These are phyloP conservation scores for Yarrowia sp. DNA, from an alignment of 805 yeast species.

Conservation along the genomic window DNA sequence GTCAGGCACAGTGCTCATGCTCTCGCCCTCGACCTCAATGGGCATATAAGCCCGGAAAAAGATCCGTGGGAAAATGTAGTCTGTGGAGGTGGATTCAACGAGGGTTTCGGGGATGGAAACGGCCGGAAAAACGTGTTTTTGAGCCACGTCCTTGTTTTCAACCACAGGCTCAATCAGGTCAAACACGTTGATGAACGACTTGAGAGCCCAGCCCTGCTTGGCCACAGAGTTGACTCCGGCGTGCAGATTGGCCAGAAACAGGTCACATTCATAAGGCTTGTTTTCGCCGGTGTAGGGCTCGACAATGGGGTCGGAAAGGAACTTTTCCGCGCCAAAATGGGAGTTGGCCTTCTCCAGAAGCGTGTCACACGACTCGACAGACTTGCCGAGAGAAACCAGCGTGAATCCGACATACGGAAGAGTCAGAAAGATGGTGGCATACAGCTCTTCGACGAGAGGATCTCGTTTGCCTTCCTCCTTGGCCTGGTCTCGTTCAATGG, in stretches of 20 bases:
- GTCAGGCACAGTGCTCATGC: constrained; percentile 65
- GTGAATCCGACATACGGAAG: constrained; percentile 45
- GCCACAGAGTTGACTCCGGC: constrained; percentile 9
- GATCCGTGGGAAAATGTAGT: constrained; percentile 58
- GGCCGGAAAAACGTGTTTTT: constrained; percentile 37
- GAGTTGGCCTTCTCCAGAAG: neutral
- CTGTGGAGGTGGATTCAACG: neutral
- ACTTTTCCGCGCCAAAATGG: neutral
- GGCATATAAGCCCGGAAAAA: constrained; percentile 59
- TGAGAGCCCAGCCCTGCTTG: constrained; percentile 30
- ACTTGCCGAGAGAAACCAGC: neutral
- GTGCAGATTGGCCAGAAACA: neutral
- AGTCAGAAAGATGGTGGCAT: constrained; percentile 56
- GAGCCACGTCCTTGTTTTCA: neutral
- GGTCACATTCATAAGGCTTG: neutral
- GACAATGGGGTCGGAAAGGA: constrained; percentile 1
- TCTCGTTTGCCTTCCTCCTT: constrained; percentile 31
- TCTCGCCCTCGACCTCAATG: constrained; percentile 39
- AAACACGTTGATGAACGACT: constrained; percentile 30
- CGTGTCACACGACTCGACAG: neutral
- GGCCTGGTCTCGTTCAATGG: constrained; percentile 52
- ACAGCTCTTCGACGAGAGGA: constrained; percentile 68
- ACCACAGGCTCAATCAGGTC: constrained; percentile 24
- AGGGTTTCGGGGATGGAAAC: constrained; percentile 35
- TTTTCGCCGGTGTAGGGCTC: constrained; percentile 18